phyloP scores from a whole-genome alignment of 306 rosid genomes.

The Cajanus cajan region DNA sequence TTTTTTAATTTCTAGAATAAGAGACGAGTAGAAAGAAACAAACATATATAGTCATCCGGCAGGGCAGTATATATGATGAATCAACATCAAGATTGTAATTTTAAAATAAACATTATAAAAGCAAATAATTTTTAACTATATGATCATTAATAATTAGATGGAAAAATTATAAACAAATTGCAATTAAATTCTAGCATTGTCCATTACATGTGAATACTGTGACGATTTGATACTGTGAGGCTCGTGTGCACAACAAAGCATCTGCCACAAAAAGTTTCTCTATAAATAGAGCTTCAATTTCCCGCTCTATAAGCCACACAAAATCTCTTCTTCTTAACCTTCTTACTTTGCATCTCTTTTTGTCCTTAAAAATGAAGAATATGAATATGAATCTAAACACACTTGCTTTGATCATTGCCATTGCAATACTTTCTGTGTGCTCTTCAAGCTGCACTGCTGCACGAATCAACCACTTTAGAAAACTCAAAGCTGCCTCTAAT shows the following conservation, averaged over 20 bases:
- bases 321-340: constrained; percentile 8
- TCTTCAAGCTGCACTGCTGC: constrained; percentile 47
- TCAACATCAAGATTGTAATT: too few species aligned
- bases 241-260: constrained; percentile 48
- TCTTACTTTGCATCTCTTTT: neutral
- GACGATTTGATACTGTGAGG: constrained; percentile 21
- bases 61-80: too few species aligned
- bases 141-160: too few species aligned
- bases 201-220: constrained; percentile 25
- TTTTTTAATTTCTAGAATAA: too few species aligned
- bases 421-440: constrained; percentile 23
- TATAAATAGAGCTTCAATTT: constrained; percentile 39
- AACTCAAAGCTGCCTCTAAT: constrained; percentile 32
- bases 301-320: neutral
- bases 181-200: neutral
- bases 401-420: constrained; percentile 33
- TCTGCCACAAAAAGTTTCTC: constrained; percentile 28
- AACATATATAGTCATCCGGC: too few species aligned
- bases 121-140: too few species aligned
- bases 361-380: constrained; percentile 28
- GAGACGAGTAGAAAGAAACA: too few species aligned
- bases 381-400: constrained; percentile 30
- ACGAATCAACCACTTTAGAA: constrained; percentile 38
- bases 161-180: too few species aligned
- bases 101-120: too few species aligned